Evolutionary conservation across 306 rosid genomes (phyloP), one percentile per base, ranked within the genome.

Genomic region (Coriaria nepalensis): DNA sequence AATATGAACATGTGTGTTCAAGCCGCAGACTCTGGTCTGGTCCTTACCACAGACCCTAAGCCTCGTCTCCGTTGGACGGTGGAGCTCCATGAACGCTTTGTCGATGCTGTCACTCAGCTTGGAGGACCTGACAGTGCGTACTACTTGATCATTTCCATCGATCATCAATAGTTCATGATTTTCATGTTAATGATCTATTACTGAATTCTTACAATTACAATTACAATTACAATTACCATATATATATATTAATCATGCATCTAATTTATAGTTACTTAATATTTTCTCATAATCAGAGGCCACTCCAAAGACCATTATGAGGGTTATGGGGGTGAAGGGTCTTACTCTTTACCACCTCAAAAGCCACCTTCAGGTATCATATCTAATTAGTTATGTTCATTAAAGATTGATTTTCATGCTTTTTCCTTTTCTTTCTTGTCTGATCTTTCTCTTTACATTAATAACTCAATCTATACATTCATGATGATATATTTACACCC

Each of bases 1-100:
- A 20, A 20, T 20, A 20, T 20, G 63, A 20, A 20, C 46, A 81
- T 85, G 85, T 85, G 98, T 53, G 81, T 85, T 63, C 98, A 90
- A 75, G 98, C 92, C 0, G 98, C 92, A 0, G 98, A 90, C 75
- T 90, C 98, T 3, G 98, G 96, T 9, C 87, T 92, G 38, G 98
- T 92, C 68, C 98, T 92, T 75, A 92, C 98, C 68, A 92, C 98
- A 5, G 98, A 92, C 68, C 98, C 96, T 0, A 92, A 92, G 52
- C 98, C 98, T 50, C 95, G 98, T n/a, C 96, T 92, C 37, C 87
- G 98, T 4, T 92, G 98, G 98, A 92, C 98, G 5, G 87, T 82
- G 38, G 98, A 92, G 64, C 98, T 92, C 66, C 98, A 92, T 59
- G 98, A 92, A 36, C 96, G 98, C 56, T 92, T 92, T 10, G 98